These are phyloP conservation scores for Ceratobasidium sp. DNA, from an alignment of 1,284 basidiomycete genomes.

Conservation along the genomic window DNA sequence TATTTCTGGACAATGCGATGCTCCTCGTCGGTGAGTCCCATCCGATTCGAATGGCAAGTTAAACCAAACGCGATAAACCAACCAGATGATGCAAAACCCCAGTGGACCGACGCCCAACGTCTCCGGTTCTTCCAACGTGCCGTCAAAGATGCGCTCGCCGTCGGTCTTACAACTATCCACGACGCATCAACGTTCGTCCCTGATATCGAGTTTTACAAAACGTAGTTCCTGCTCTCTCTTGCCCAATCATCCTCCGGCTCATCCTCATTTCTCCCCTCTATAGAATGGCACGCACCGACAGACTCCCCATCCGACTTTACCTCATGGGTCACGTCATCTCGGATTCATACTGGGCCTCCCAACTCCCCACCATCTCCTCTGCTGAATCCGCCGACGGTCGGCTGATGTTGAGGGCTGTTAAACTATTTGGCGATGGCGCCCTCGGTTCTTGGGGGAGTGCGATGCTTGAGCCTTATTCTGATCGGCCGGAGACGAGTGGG, in stretches of 20 bases:
- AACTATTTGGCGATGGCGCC: slow-evolving; percentile 87
- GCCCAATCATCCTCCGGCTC: not conserved
- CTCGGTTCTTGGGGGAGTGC: slow-evolving; percentile 94
- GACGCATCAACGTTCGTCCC: slow-evolving; percentile 74
- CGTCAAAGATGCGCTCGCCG: slow-evolving; percentile 73
- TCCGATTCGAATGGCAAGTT: not conserved
- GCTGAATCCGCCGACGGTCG: slow-evolving; percentile 71
- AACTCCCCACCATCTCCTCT: slow-evolving; percentile 56
- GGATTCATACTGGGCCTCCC: slow-evolving; percentile 73
- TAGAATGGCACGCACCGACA: slow-evolving; percentile 31
- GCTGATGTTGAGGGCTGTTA: slow-evolving; percentile 81
- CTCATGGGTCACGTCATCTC: slow-evolving; percentile 76
- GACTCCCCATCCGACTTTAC: slow-evolving; percentile 70
- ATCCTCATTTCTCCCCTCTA: not conserved
- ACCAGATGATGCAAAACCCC: slow-evolving; percentile 63
- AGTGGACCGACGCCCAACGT: slow-evolving; percentile 71
- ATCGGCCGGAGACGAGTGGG: slow-evolving; percentile 77
- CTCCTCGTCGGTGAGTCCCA: slow-evolving; percentile 62
- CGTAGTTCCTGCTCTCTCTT: slow-evolving; percentile 58
- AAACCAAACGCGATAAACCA: slow-evolving; percentile 45
- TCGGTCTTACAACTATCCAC: slow-evolving; percentile 86
- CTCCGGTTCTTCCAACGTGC: slow-evolving; percentile 72
- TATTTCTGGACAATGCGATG: slow-evolving; percentile 82
- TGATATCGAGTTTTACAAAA: slow-evolving; percentile 74
- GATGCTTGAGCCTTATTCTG: slow-evolving; percentile 85